These are phyloP conservation scores for Clitopilus hobsonii DNA, from an alignment of 768 basidiomycete species.

Conservation along the genomic window DNA sequence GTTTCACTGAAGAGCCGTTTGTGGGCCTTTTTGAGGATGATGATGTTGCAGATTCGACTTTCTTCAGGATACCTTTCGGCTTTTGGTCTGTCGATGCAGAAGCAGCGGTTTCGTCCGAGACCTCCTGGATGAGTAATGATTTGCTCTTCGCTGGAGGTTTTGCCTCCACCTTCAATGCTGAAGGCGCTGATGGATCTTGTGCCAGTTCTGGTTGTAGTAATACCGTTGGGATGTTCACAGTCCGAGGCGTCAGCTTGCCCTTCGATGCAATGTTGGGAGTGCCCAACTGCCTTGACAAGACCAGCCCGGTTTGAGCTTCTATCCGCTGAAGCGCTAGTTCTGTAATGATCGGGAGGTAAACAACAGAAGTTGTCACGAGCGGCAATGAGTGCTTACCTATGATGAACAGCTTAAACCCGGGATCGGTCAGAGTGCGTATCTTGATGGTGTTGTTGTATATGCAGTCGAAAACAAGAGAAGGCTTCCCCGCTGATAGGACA, in stretches of 20 bases:
- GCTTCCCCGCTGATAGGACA: slow-evolving; percentile 53
- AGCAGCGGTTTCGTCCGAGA: slow-evolving; percentile 9
- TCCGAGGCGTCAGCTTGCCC: slow-evolving; percentile 58
- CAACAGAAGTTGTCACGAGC: slow-evolving; percentile 1
- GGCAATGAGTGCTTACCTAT: slow-evolving; percentile 39
- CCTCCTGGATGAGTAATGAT: slow-evolving; percentile 47
- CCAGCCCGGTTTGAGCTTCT: slow-evolving; percentile 54
- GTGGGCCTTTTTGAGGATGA: slow-evolving; percentile 2
- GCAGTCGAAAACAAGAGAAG: slow-evolving; percentile 69
- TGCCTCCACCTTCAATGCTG: not conserved
- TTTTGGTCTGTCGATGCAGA: slow-evolving; percentile 7
- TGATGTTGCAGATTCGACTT: slow-evolving; percentile 5
- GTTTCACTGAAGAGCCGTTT: slow-evolving; percentile 15
- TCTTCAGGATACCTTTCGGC: slow-evolving; percentile 42
- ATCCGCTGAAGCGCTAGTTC: slow-evolving; percentile 68
- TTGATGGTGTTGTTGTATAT: slow-evolving; percentile 59
- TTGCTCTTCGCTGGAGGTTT: slow-evolving; percentile 8
- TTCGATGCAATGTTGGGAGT: slow-evolving; percentile 78
- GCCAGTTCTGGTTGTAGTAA: slow-evolving; percentile 24
- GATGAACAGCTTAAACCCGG: slow-evolving; percentile 65
- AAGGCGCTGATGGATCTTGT: too few relatives aligned
- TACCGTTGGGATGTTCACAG: slow-evolving; percentile 47
- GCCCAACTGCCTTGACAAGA: slow-evolving; percentile 62
- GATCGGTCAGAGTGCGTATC: slow-evolving; percentile 52
- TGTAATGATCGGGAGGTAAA: slow-evolving; percentile 17